phyloP scores from a whole-genome alignment of 139 green algal genomes.

The Coccomyxa sp. region DNA sequence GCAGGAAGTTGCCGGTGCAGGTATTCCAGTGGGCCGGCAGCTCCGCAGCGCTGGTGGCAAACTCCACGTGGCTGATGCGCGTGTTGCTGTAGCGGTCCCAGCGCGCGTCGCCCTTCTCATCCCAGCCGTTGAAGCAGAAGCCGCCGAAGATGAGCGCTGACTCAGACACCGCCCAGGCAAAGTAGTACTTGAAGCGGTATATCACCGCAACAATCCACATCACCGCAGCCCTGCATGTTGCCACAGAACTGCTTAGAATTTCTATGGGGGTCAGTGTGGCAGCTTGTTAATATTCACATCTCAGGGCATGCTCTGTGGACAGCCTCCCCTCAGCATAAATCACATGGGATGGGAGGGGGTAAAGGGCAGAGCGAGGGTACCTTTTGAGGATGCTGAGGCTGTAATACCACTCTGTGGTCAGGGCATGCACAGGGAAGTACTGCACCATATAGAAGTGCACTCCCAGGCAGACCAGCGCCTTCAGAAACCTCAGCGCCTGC shows the following conservation, averaged over 20 bases:
- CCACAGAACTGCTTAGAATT: neutral
- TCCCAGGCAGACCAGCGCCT: conserved; percentile 38
- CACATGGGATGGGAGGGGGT: neutral
- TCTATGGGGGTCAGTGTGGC: neutral
- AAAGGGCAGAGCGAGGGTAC: neutral
- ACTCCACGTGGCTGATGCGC: conserved; percentile 59
- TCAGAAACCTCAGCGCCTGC: conserved; percentile 34
- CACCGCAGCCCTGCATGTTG: neutral
- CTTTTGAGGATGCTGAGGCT: conserved; percentile 1
- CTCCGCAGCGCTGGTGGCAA: conserved; percentile 51
- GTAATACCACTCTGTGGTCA: conserved; percentile 9
- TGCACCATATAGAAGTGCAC: conserved; percentile 42
- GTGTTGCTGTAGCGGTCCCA: conserved; percentile 75
- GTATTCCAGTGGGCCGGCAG: conserved; percentile 73
- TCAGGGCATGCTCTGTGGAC: neutral
- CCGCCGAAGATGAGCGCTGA: conserved; percentile 58
- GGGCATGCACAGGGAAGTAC: conserved; percentile 19
- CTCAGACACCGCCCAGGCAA: conserved; percentile 53
- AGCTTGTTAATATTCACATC: neutral
- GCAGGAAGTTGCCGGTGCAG: conserved; percentile 69
- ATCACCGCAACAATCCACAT: conserved; percentile 32
- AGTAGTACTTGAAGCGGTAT: conserved; percentile 65
- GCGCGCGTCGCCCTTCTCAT: conserved; percentile 20
- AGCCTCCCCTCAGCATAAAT: neutral
- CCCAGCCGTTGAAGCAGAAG: conserved; percentile 59